phyloP scores from a whole-genome alignment of 805 yeast species.

The Saturnispora dispora region DNA sequence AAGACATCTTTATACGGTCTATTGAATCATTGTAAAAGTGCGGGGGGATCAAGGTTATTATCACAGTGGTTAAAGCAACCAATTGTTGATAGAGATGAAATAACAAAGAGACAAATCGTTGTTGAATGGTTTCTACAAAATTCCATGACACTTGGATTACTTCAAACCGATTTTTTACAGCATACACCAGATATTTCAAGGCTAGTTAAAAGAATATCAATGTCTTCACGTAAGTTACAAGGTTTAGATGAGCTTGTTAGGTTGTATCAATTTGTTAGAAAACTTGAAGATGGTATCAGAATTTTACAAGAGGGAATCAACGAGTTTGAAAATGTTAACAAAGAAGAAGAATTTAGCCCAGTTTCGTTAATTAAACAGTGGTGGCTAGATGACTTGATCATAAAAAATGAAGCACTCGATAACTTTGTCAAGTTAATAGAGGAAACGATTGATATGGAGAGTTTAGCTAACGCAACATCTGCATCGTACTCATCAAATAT shows the following conservation, averaged over 20 bases:
- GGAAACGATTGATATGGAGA: constrained; percentile 80
- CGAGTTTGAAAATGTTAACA: neutral
- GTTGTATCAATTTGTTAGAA: constrained; percentile 68
- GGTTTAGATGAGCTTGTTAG: constrained; percentile 83
- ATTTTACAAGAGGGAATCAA: constrained; percentile 38
- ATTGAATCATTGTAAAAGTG: constrained; percentile 78
- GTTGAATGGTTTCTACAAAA: constrained; percentile 72
- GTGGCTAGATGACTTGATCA: constrained; percentile 53
- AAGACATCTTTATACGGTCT: constrained; percentile 64
- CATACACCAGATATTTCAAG: constrained; percentile 79
- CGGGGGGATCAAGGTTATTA: constrained; percentile 79
- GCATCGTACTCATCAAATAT: constrained; percentile 20
- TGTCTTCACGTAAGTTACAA: constrained; percentile 26
- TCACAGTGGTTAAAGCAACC: constrained; percentile 98
- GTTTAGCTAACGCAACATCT: constrained; percentile 67
- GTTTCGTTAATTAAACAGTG: constrained; percentile 32
- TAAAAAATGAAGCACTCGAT: constrained; percentile 40
- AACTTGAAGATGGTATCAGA: constrained; percentile 59
- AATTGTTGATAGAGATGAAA: constrained; percentile 51
- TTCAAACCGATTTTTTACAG: constrained; percentile 59
- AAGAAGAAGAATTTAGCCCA: constrained; percentile 16
- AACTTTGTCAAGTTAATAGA: constrained; percentile 83
- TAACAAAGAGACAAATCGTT: constrained; percentile 58
- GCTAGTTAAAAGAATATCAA: constrained; percentile 55
- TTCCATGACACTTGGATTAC: constrained; percentile 50